Conservation (phyloP, 371 early-diverging fungal genomes). For the Apophysomyces trapeziformis region DNA sequence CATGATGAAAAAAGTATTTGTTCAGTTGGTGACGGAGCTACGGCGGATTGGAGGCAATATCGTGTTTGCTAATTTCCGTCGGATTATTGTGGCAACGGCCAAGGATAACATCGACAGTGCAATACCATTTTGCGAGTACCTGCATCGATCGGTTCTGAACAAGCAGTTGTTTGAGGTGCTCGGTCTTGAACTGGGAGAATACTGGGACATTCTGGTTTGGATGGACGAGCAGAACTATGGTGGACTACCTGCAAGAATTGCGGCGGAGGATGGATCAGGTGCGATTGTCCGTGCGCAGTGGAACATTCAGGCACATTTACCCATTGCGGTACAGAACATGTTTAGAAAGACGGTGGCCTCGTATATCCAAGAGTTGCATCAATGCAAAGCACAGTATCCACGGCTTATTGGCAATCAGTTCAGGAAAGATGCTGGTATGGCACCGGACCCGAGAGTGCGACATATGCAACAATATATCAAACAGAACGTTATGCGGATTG, state of each 20-base stretch:
- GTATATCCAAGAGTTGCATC: conserved; percentile 59
- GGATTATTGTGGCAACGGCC: conserved; percentile 79
- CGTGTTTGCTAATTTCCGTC: conserved; percentile 81
- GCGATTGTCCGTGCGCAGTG: conserved; percentile 56
- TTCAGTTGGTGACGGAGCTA: conserved; percentile 82
- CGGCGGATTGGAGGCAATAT: conserved; percentile 76
- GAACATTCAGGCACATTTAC: conserved; percentile 89
- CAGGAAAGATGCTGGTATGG: conserved; percentile 16
- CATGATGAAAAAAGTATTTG: conserved; percentile 88
- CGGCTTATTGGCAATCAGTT: conserved; percentile 23
- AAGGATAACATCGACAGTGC: conserved; percentile 79
- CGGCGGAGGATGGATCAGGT: conserved; percentile 14
- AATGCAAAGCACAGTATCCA: conserved; percentile 34
- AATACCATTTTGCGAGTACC: conserved; percentile 72
- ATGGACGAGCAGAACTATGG: conserved; percentile 92
- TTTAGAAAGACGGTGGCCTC: conserved; percentile 65
- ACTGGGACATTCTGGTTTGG: conserved; percentile 90
- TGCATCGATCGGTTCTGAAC: conserved; percentile 67
- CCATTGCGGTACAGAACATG: conserved; percentile 68
- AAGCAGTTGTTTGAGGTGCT: conserved; percentile 79
- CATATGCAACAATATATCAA: conserved; percentile 46
- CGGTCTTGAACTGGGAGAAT: conserved; percentile 63
- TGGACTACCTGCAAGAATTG: conserved; percentile 55
- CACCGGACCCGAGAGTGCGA: conserved; percentile 31
- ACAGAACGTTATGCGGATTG: conserved; percentile 50